Base-by-base conservation (phyloP, 2,329 filamentous ascomycete species). In the Fusarium nisikadoi region DNA sequence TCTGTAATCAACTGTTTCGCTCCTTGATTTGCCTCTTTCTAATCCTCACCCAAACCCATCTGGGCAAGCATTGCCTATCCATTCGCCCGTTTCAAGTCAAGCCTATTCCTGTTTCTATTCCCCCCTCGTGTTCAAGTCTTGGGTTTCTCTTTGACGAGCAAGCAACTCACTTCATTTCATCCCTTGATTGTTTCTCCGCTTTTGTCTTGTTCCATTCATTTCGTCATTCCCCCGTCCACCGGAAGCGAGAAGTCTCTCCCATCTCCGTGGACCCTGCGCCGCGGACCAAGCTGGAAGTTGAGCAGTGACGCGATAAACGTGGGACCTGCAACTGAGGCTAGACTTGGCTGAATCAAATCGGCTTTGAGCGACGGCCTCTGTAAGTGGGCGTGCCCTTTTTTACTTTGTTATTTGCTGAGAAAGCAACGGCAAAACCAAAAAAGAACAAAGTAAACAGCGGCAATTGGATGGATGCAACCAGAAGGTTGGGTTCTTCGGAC, bases 241-340 rank as follows among this genome's bases (percentile, higher is more conserved):
- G 62, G 54, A 74, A 65, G 47, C 63, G 71, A 73, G 67, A 71
- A 72, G 63, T 70, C 64, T 73, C 71, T 72, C 71, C 71, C 63
- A 64, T 73, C 49, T 57, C 67, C 57, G 57, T 70, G 71, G 70
- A 62, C 68, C 66, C 59, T 62, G 62, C 52, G 47, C 47, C 47
- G 31, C 31, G 29, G 29, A 50, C 47, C n/a, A 42, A 50, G 33
- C 49, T 53, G 49, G 33, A 46, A 68, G 57, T 36, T 35, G 38
- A 56, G 52, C 23, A 42, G 70, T 59, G 67, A 73, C 59, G 71
- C 70, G 70, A 73, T 73, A 68, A 70, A 72, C 55, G 71, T 59
- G 67, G 67, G 71, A 68, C 65, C 62, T 53, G 16, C 39, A 49
- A 36, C 41, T 57, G 23, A 39, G n/a, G 38, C 49, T 65, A 31